phyloP scores from a whole-genome alignment of 805 yeast genomes.

The Myxozyma geophila region DNA sequence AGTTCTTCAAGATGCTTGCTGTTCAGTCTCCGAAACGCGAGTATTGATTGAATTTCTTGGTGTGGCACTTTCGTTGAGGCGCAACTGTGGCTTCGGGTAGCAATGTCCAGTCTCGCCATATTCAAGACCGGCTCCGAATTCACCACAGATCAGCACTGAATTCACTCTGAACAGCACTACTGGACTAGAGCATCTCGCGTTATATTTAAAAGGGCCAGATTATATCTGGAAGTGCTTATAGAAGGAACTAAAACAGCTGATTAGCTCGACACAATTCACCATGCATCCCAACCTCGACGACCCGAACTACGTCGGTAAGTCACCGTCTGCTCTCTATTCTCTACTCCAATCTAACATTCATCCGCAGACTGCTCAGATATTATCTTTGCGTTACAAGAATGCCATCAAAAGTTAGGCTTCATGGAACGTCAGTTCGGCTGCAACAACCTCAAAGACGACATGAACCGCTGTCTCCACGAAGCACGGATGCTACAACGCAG shows the following conservation, averaged over 20 bases:
- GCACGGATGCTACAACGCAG: conserved; percentile 69
- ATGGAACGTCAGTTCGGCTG: conserved; percentile 80
- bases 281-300: conserved; percentile 40
- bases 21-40: no score
- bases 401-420: conserved; percentile 73
- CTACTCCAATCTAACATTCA: neutral
- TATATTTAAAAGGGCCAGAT: neutral
- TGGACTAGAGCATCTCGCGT: no score
- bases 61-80: neutral
- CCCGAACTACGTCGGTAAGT: conserved; percentile 36
- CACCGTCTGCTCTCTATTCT: neutral
- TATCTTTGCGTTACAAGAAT: conserved; percentile 85
- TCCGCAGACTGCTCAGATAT: conserved; percentile 70
- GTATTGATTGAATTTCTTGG: no score
- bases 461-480: conserved; percentile 77
- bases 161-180: no score
- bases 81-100: neutral
- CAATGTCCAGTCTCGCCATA: neutral
- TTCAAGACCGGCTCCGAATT: neutral
- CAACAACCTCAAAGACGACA: conserved; percentile 78
- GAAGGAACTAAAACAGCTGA: no score
- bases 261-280: neutral
- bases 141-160: no score
- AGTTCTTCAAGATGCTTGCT: no score
- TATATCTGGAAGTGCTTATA: neutral